Conservation (phyloP, 75 land plant species). For the Chamaecyparis obtusa region DNA sequence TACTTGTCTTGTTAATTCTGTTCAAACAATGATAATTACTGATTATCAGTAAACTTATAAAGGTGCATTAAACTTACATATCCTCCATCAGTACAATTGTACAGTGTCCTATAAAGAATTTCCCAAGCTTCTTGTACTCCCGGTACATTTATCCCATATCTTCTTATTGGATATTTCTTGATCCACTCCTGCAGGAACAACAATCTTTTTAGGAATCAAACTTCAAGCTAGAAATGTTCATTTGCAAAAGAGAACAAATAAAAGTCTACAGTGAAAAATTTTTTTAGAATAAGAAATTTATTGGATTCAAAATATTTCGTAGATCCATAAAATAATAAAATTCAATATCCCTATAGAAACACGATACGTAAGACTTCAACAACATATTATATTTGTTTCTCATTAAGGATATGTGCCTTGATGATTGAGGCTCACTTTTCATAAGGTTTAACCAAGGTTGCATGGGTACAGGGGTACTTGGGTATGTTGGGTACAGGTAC, state of each 20-base stretch:
- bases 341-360: background rate
- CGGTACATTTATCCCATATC: conserved; percentile 53
- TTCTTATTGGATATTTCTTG: conserved; percentile 43
- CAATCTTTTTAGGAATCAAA: background rate
- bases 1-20: background rate
- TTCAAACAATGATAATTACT: background rate
- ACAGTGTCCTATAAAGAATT: conserved; percentile 55
- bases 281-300: background rate
- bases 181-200: conserved; percentile 51
- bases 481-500: no score
- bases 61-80: conserved; percentile 31
- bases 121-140: conserved; percentile 64
- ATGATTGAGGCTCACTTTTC: background rate
- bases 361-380: background rate
- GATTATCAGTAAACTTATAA: background rate
- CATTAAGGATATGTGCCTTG: background rate
- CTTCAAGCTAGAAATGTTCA: background rate
- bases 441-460: no score
- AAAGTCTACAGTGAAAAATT: background rate
- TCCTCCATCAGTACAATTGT: conserved; percentile 76
- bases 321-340: background rate
- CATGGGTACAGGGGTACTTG: no score
- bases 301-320: background rate
- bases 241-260: background rate
- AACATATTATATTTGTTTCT: background rate